Evolutionary conservation across 1,284 basidiomycete species (phyloP), one percentile per base, ranked within the genome.

Genomic region (Sutorius eximius): DNA sequence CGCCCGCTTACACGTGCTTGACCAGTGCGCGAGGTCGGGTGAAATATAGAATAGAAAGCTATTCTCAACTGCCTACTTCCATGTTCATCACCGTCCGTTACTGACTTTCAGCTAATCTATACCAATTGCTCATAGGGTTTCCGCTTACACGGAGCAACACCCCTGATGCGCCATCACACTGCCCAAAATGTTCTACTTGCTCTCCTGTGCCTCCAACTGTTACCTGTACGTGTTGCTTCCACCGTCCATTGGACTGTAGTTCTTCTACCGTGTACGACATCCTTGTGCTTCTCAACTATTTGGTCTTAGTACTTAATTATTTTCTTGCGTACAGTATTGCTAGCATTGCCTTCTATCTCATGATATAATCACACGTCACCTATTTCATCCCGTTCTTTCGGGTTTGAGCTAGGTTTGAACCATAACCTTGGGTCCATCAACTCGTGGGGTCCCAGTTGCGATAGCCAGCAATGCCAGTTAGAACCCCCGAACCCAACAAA

Each of bases 261-360:
- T 52, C 36, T 49, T 38, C 52, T 47, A 50, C 18, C 49, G 38
- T 67, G 64, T 65, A 63, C 55, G 24, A 49, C 42, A 51, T 51
- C 47, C 13, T 32, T 44, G 54, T 32, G 45, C 24, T 6, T 6
- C 5, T 27, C 24, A 57, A 42, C 58, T 49, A 49, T 55, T 40
- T 53, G 45, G 22, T 45, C 24, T 27, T 27, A 34, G 51, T 30
- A 48, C 46, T 49, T 67, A 63, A 56, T 69, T 61, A 57, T 59
- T 55, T 55, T 57, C 51, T 55, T 64, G 60, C 62, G 52, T 64
- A 59, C 51, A 50, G 37, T 37, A 51, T 36, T 54, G 16, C 33
- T 30, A 47, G 49, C 58, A 53, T 53, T 36, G 2, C 13, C 42
- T 41, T 38, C 22, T 52, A 57, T 49, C 45, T 43, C 42, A 51